Conservation (phyloP, 1,284 basidiomycete species). For the Flammula alnicola region DNA sequence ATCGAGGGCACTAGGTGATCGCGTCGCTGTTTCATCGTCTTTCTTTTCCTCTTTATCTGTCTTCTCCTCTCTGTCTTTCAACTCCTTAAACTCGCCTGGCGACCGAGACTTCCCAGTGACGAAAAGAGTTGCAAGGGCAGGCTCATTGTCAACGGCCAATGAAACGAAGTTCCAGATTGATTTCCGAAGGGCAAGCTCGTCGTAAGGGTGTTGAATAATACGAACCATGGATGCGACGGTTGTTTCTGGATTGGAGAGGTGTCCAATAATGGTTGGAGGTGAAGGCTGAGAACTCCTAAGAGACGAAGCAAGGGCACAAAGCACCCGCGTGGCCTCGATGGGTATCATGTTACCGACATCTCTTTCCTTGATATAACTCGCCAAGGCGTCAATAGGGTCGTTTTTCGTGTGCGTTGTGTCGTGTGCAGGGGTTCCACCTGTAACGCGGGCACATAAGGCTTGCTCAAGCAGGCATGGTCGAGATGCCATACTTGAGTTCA, state of each 20-base stretch:
- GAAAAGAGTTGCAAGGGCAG: conserved; percentile 84
- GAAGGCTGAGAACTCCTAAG: conserved; percentile 63
- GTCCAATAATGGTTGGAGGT: conserved; percentile 71
- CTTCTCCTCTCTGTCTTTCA: conserved; percentile 31
- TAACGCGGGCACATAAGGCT: conserved; percentile 64
- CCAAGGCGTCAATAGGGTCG: conserved; percentile 75
- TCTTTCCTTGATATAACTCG: conserved; percentile 65
- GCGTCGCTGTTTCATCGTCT: conserved; percentile 34
- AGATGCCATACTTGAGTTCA: conserved; percentile 42
- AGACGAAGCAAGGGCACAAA: conserved; percentile 70
- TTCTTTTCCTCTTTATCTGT: conserved; percentile 24
- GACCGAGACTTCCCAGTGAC: conserved; percentile 72
- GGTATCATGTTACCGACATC: conserved; percentile 62
- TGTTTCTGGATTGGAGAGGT: conserved; percentile 73
- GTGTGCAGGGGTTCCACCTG: conserved; percentile 52
- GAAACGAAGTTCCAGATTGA: conserved; percentile 86
- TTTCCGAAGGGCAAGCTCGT: conserved; percentile 69
- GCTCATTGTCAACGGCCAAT: conserved; percentile 84
- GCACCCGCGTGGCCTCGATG: conserved; percentile 65
- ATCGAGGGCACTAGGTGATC: conserved; percentile 55
- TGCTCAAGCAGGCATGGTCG: conserved; percentile 76
- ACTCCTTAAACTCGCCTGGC: conserved; percentile 43
- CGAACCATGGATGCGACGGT: conserved; percentile 64
- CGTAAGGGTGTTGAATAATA: conserved; percentile 73
- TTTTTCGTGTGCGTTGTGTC: conserved; percentile 50